Percentiles rank a stretch among this genome's conserved stretches.
Conservation (phyloP, 129 eudicot genomes). For the Oenanthe sinensis region DNA sequence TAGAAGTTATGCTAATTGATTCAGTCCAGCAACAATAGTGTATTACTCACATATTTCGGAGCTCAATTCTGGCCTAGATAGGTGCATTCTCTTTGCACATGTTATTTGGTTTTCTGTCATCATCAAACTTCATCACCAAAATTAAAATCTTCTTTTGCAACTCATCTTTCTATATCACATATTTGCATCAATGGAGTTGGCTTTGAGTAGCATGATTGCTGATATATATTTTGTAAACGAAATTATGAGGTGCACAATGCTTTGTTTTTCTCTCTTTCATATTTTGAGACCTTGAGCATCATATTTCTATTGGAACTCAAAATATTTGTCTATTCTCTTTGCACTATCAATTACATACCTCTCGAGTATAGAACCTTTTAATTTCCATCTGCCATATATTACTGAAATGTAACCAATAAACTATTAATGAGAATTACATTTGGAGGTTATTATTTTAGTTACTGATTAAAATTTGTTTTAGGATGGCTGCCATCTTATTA, state of each 20-base stretch:
- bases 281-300: neutral
- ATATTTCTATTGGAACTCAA: neutral
- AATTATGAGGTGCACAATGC: neutral
- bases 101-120: neutral
- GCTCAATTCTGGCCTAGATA: neutral
- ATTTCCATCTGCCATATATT: neutral
- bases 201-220: neutral
- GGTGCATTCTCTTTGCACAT: neutral
- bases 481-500: constrained; percentile 37
- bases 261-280: neutral
- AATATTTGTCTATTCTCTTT: neutral
- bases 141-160: neutral
- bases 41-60: neutral
- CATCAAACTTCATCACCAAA: neutral
- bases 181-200: neutral
- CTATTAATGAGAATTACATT: neutral
- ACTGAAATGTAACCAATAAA: neutral
- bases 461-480: constrained; percentile 21
- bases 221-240: neutral
- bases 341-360: constrained; percentile 2
- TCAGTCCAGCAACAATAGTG: neutral
- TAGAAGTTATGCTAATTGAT: neutral
- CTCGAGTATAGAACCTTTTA: neutral
- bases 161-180: neutral
- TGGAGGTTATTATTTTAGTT: neutral